Base-by-base conservation (phyloP, 345 rosid genomes). In the Brassica cretica region DNA sequence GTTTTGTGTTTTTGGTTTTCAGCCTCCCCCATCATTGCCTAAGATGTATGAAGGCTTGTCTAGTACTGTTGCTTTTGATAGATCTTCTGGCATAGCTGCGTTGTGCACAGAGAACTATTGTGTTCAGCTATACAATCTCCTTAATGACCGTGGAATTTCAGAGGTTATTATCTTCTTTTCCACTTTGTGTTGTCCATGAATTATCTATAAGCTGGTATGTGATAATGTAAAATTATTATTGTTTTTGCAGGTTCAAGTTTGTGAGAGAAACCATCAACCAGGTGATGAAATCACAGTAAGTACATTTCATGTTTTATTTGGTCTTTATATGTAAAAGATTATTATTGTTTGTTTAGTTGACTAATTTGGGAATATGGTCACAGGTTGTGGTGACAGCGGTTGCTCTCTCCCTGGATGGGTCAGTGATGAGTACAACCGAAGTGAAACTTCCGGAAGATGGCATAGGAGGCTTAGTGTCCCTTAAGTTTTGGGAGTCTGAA, bases 211-310 rank as follows among this genome's bases (percentile, higher is more conserved):
- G 64, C 18, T 37, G 66, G 16, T 51, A 33, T 33, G 8, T 39
- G 19, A 41, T 66, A 11, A 53, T 53, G 68, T 25, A 33, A 30
- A 3, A 62, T 9, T n/a, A 58, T 19, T n/a, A 68, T 32, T 74
- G 46, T 16, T 59, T 59, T 55, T 70, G 21, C 87, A 94, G 98
- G 92, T 92, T 82, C 93, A 88, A 87, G 95, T 94, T 69, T 92
- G 95, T 84, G 99, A 93, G 83, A 91, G 98, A 88, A 95, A 89
- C 82, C 93, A 95, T 84, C 99, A 95, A 74, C 98, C 99, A 11
- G 93, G 89, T 56, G 97, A 93, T 85, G 97, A 86, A 63, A 75
- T 91, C 82, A 91, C 93, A 86, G 99, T 95, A 86, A 74, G 82
- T 66, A 62, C 30, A 59, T 29, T 33, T 61, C 14, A 0, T 55